Evolutionary conservation across 768 basidiomycete species (phyloP).

Genomic region (Russula compacta): DNA sequence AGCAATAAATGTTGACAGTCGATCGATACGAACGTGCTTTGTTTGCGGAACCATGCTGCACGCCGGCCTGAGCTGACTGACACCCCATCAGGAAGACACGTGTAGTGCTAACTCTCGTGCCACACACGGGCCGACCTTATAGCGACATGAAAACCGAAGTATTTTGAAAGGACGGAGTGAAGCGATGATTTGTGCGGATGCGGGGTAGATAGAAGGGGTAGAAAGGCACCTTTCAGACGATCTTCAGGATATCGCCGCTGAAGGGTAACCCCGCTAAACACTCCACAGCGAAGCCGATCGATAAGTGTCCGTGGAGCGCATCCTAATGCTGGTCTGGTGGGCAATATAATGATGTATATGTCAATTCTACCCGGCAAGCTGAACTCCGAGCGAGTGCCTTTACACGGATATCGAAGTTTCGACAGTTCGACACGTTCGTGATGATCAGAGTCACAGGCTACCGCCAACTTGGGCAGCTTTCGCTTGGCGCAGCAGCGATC

Average conservation of each 20-base stretch:
- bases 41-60: no score
- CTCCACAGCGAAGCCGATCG: neutral
- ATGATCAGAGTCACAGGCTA: neutral
- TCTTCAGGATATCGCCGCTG: neutral
- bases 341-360: neutral
- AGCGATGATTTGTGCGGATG: neutral
- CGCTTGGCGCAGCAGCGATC: neutral
- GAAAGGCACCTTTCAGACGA: no score
- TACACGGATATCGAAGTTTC: neutral
- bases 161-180: neutral
- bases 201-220: neutral
- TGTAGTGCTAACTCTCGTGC: no score
- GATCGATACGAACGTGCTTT: neutral
- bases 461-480: neutral
- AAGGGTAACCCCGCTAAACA: neutral
- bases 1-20: neutral
- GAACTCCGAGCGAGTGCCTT: neutral
- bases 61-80: neutral
- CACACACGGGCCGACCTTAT: no score
- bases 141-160: neutral
- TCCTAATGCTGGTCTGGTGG: neutral
- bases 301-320: neutral
- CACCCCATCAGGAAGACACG: neutral
- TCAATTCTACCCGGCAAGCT: neutral
- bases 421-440: neutral